A percentile compares a stretch with the other conserved stretches of the same genome.
Evolutionary conservation across 768 basidiomycete species (phyloP).

Genomic region (Trichaptum fuscoviolaceum): DNA sequence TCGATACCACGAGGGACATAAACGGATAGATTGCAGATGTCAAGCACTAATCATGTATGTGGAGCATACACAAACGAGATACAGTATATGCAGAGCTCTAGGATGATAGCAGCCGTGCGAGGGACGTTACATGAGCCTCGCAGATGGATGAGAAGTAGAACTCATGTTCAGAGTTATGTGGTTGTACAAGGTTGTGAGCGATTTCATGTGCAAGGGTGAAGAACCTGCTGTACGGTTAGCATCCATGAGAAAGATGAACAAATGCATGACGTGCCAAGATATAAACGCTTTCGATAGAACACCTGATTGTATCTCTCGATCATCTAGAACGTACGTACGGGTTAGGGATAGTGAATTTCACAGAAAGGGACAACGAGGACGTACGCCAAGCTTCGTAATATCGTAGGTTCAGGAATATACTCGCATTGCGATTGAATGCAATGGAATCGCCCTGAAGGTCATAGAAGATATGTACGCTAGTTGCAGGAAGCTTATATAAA

Average conservation of each 20-base stretch:
- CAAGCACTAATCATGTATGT: background rate
- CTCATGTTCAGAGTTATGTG: slow-evolving; percentile 89
- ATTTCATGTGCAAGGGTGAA: slow-evolving; percentile 91
- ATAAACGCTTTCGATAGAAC: slow-evolving; percentile 59
- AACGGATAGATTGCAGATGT: background rate
- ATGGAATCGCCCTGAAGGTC: slow-evolving; percentile 77
- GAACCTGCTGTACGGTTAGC: slow-evolving; percentile 47
- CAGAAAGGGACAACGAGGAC: slow-evolving; percentile 25
- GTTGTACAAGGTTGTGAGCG: slow-evolving; percentile 83
- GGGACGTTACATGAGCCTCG: slow-evolving; percentile 41
- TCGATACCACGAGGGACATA: background rate
- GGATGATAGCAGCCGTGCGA: background rate
- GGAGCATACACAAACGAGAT: background rate
- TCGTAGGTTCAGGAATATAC: slow-evolving; percentile 82
- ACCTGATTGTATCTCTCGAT: slow-evolving; percentile 54
- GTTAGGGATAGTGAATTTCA: background rate
- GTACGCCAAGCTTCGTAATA: slow-evolving; percentile 86
- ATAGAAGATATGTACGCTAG: slow-evolving; percentile 82
- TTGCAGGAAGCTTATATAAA: slow-evolving; percentile 69
- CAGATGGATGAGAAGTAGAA: slow-evolving; percentile 93
- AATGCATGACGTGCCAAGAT: slow-evolving; percentile 54
- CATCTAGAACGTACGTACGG: slow-evolving; percentile 43
- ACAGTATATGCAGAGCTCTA: background rate
- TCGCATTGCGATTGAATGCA: slow-evolving; percentile 89
- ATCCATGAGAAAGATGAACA: background rate